phyloP scores from a whole-genome alignment of 176 grass and related monocot species.

The Aegilops sharonensis region DNA sequence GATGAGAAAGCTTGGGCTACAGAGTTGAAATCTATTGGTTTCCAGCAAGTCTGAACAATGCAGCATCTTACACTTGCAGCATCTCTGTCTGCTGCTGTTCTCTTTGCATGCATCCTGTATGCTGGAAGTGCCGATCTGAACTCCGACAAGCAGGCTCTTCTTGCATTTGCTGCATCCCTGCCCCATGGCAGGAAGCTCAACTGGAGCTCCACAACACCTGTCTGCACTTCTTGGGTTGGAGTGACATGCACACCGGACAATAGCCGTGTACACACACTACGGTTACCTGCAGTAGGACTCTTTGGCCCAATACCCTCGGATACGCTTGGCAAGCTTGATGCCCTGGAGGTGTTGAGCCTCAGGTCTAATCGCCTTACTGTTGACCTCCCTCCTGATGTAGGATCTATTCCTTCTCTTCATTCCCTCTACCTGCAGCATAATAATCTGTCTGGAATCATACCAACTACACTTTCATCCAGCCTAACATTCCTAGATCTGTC shows the following conservation, averaged over 20 bases:
- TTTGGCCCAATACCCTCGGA: conserved; percentile 72
- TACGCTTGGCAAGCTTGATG: conserved; percentile 91
- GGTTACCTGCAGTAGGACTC: conserved; percentile 81
- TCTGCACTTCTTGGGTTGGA: conserved; percentile 91
- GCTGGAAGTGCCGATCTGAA: conserved; percentile 63
- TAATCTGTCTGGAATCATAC: conserved; percentile 85
- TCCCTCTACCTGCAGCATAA: conserved; percentile 95
- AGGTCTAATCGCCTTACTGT: conserved; percentile 82
- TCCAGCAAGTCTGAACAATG: conserved; percentile 43
- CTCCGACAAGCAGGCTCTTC: conserved; percentile 85
- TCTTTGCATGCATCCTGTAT: conserved; percentile 47
- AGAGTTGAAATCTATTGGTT: conserved; percentile 10
- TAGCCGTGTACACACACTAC: conserved; percentile 62
- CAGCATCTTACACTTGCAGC: conserved; percentile 19
- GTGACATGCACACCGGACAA: conserved; percentile 73
- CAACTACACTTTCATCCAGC: conserved; percentile 70
- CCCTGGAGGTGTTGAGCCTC: conserved; percentile 85
- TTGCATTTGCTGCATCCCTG: conserved; percentile 74
- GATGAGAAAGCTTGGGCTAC: conserved; percentile 18
- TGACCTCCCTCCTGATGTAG: conserved; percentile 82
- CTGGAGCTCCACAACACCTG: conserved; percentile 57
- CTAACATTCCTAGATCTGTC: conserved; percentile 89
- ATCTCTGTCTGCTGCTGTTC: conserved; percentile 39
- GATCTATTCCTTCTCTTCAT: conserved; percentile 85
- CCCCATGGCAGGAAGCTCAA: conserved; percentile 89